A percentile compares a stretch with the other conserved stretches of the same genome.
Conservation (phyloP, 1,284 basidiomycete genomes). For the Ganoderma multipileum region DNA sequence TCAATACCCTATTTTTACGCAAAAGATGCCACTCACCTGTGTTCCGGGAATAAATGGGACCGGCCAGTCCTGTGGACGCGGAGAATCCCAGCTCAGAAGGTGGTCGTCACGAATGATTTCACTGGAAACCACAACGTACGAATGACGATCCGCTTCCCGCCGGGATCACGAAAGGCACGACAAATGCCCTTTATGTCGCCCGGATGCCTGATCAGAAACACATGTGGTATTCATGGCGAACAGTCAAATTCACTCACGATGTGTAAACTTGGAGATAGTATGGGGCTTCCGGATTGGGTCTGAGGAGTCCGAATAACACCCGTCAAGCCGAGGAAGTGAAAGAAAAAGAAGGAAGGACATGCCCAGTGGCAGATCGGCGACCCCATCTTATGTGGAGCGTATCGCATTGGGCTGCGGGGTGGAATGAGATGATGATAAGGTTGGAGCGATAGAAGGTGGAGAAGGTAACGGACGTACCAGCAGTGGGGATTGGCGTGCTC, state of each 20-base stretch:
- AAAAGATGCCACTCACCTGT: slow-evolving; percentile 40
- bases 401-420: slow-evolving; percentile 57
- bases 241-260: slow-evolving; percentile 49
- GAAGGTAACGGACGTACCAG: slow-evolving; percentile 42
- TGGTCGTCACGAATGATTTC: slow-evolving; percentile 4
- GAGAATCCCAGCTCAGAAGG: slow-evolving; percentile 5
- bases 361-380: slow-evolving; percentile 55
- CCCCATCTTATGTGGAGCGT: slow-evolving; percentile 58
- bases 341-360: slow-evolving; percentile 25
- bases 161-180: slow-evolving; percentile 58
- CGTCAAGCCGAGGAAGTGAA: slow-evolving; percentile 11
- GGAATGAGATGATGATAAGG: slow-evolving; percentile 13
- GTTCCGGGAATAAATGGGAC: slow-evolving; percentile 66
- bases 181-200: slow-evolving; percentile 35
- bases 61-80: slow-evolving; percentile 53
- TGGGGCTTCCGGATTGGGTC: slow-evolving; percentile 61
- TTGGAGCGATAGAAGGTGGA: slow-evolving; percentile 7
- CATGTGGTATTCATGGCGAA: background rate
- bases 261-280: slow-evolving; percentile 69
- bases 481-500: slow-evolving; percentile 54
- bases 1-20: background rate
- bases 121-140: slow-evolving; percentile 42
- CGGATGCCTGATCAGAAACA: background rate
- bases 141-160: slow-evolving; percentile 54
- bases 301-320: slow-evolving; percentile 44